These are phyloP conservation scores for Lepiota venenata DNA, from an alignment of 768 basidiomycete genomes.

Conservation along the genomic window DNA sequence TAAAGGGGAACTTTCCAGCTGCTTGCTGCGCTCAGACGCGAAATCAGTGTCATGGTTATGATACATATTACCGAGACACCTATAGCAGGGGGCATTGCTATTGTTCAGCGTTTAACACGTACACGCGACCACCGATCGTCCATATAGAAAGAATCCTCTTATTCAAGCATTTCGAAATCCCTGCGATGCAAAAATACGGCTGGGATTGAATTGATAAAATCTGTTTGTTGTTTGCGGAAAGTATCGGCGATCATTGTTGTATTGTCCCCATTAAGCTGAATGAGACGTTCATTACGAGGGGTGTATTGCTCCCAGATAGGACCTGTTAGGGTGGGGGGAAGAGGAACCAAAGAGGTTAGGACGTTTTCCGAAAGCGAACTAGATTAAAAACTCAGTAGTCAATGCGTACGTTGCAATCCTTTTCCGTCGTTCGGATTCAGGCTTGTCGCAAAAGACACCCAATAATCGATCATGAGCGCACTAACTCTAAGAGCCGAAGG, in stretches of 20 bases:
- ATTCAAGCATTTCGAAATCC: conserved; percentile 15
- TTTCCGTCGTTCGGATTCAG: conserved; percentile 37
- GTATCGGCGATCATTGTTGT: conserved; percentile 32
- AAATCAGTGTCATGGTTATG: no score
- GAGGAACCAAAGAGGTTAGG: neutral
- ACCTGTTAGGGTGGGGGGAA: conserved; percentile 20
- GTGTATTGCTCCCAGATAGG: conserved; percentile 30
- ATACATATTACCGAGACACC: no score
- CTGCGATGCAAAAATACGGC: conserved; percentile 20
- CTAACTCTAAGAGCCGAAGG: conserved; percentile 22
- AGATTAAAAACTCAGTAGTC: neutral
- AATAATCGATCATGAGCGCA: conserved; percentile 36
- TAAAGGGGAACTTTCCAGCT: no score
- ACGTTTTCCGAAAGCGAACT: neutral
- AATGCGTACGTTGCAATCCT: conserved; percentile 26
- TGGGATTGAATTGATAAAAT: conserved; percentile 31
- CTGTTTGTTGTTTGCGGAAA: conserved; percentile 32
- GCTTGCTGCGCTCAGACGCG: no score
- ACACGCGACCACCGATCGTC: no score
- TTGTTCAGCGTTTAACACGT: conserved; percentile 9
- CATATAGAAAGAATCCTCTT: neutral
- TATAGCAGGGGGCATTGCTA: no score
- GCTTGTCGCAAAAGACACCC: conserved; percentile 37
- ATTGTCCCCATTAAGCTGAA: conserved; percentile 32
- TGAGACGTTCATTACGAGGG: conserved; percentile 13